These are phyloP conservation scores for Hypoxylon sp. DNA, from an alignment of 2,329 filamentous ascomycete genomes.

Conservation along the genomic window DNA sequence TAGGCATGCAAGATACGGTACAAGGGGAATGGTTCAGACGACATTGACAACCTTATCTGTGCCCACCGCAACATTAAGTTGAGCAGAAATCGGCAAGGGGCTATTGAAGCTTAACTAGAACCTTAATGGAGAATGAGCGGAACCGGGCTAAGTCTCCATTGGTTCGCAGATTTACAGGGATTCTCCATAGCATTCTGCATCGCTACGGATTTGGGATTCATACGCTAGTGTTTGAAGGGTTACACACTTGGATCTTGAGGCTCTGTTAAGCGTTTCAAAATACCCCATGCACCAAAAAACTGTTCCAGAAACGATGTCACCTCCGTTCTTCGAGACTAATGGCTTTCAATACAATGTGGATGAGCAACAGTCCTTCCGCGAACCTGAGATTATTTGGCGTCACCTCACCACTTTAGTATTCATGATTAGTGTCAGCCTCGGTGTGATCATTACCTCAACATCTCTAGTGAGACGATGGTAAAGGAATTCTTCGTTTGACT, in stretches of 20 bases:
- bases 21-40: slow-evolving; percentile 10
- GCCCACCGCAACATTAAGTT: slow-evolving; percentile 20
- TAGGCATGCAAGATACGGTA: slow-evolving; percentile 1
- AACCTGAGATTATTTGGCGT: slow-evolving; percentile 29
- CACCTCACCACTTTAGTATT: slow-evolving; percentile 18
- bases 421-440: slow-evolving; percentile 16
- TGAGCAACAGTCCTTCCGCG: slow-evolving; percentile 4
- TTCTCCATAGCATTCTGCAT: slow-evolving; percentile 23
- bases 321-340: slow-evolving; percentile 17
- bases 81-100: slow-evolving; percentile 25
- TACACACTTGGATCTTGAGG: slow-evolving; percentile 25
- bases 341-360: slow-evolving; percentile 8
- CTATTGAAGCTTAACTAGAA: slow-evolving; percentile 26
- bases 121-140: slow-evolving; percentile 20
- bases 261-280: slow-evolving; percentile 38
- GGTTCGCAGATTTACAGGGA: slow-evolving; percentile 16
- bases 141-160: slow-evolving; percentile 21
- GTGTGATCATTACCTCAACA: slow-evolving; percentile 38
- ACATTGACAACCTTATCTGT: neutral
- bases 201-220: slow-evolving; percentile 19
- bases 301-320: slow-evolving; percentile 31
- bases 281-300: slow-evolving; percentile 11
- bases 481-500: slow-evolving; percentile 25
- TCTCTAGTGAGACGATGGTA: slow-evolving; percentile 38
- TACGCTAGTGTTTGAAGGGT: slow-evolving; percentile 45